These are phyloP conservation scores for Beauveria brongniartii DNA, from an alignment of 2,329 filamentous ascomycete species.

Conservation along the genomic window DNA sequence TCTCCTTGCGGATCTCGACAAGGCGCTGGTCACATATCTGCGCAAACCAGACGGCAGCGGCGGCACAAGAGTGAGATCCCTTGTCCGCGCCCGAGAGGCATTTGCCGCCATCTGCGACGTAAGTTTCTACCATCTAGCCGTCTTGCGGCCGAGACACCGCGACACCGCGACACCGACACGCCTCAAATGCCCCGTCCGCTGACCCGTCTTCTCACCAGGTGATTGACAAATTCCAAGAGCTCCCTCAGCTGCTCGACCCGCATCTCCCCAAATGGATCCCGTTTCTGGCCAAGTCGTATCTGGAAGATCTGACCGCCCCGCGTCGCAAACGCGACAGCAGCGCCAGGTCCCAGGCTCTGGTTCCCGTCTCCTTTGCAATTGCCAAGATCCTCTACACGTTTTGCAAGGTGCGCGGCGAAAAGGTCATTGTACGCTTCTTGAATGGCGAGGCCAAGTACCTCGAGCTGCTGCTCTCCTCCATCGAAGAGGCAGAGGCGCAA, in stretches of 20 bases:
- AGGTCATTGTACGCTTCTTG: constrained; percentile 83
- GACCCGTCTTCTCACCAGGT: constrained; percentile 29
- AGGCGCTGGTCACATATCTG: constrained; percentile 43
- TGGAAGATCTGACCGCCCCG: constrained; percentile 52
- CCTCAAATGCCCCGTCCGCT: neutral
- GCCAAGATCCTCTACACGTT: constrained; percentile 78
- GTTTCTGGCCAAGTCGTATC: constrained; percentile 64
- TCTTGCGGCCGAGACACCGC: neutral
- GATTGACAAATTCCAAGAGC: constrained; percentile 88
- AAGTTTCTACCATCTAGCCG: constrained; percentile 13
- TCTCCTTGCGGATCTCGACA: constrained; percentile 50
- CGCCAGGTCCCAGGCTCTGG: constrained; percentile 33
- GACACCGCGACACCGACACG: neutral
- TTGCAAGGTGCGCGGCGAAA: constrained; percentile 90
- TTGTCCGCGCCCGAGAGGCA: constrained; percentile 43
- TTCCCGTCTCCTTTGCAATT: constrained; percentile 60
- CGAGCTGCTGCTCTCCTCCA: constrained; percentile 66
- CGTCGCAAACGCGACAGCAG: constrained; percentile 16
- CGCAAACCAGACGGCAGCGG: constrained; percentile 41
- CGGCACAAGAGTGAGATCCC: constrained; percentile 33
- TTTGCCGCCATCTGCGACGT: constrained; percentile 40
- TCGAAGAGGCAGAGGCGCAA: constrained; percentile 51
- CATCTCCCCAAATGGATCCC: constrained; percentile 71
- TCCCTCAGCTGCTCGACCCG: constrained; percentile 85
- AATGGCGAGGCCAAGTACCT: constrained; percentile 84